A percentile compares a stretch with the other conserved stretches of the same genome.
phyloP scores from a whole-genome alignment of 2,329 filamentous ascomycete genomes.

The Xylariaceae sp. region DNA sequence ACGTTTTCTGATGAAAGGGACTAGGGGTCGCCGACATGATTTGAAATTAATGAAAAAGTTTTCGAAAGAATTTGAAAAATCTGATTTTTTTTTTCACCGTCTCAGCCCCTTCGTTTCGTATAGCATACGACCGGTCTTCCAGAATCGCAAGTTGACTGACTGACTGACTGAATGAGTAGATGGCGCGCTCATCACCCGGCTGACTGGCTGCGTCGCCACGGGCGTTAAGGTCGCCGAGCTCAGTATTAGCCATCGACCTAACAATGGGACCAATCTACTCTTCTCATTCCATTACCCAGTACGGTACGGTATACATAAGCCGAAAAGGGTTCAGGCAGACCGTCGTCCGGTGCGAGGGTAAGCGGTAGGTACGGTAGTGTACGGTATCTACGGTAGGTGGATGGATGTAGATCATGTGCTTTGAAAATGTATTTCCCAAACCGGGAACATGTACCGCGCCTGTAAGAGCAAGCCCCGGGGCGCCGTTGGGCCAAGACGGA shows the following conservation, averaged over 20 bases:
- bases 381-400: too few relatives aligned
- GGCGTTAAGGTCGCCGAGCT: not conserved
- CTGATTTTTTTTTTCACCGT: not conserved
- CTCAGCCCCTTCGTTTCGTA: not conserved
- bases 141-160: not conserved
- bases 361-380: not conserved
- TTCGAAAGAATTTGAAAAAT: too few relatives aligned
- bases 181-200: conserved; percentile 11
- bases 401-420: not conserved
- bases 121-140: not conserved
- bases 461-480: too few relatives aligned
- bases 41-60: too few relatives aligned
- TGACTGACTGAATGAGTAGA: not conserved
- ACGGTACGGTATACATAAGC: not conserved
- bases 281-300: too few relatives aligned
- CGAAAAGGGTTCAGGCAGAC: not conserved
- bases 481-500: not conserved
- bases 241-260: not conserved
- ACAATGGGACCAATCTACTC: too few relatives aligned
- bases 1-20: too few relatives aligned
- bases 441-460: too few relatives aligned
- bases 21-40: too few relatives aligned
- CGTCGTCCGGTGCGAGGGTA: not conserved
- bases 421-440: not conserved
- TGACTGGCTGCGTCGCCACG: conserved; percentile 6